Conservation (phyloP, 306 rosid species). For the Dryas alaskensis region DNA sequence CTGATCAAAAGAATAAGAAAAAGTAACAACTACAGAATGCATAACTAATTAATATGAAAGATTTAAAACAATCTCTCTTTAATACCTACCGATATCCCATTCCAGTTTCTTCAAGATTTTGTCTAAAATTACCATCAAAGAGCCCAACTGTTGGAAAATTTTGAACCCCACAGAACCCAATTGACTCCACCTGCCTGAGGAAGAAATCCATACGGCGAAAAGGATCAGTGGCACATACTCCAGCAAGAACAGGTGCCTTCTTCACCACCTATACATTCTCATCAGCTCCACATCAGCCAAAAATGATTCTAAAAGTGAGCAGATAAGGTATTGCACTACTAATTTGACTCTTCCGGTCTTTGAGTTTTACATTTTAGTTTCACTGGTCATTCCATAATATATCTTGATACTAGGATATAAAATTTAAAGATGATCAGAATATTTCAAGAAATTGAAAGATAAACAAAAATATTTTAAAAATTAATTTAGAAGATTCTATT, state of each 20-base stretch:
- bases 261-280: conserved; percentile 61
- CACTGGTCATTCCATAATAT: neutral
- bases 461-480: neutral
- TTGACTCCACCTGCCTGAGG: conserved; percentile 81
- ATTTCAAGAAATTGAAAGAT: neutral
- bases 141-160: conserved; percentile 97
- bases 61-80: neutral
- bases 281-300: conserved; percentile 19
- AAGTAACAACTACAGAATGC: conserved; percentile 17
- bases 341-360: neutral
- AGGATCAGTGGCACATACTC: conserved; percentile 91
- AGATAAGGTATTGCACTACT: neutral
- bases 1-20: conserved; percentile 39
- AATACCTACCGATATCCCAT: conserved; percentile 82
- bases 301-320: conserved; percentile 4
- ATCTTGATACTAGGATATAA: neutral
- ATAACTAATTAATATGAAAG: conserved; percentile 5
- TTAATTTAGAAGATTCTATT: neutral
- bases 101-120: conserved; percentile 94
- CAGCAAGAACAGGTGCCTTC: conserved; percentile 86
- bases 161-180: conserved; percentile 90
- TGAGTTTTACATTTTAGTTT: neutral
- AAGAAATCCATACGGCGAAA: conserved; percentile 85
- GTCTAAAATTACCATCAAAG: conserved; percentile 87
- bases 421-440: neutral